Base-by-base conservation (phyloP, 23 red algal species). In the Cyanidium caldarium region DNA sequence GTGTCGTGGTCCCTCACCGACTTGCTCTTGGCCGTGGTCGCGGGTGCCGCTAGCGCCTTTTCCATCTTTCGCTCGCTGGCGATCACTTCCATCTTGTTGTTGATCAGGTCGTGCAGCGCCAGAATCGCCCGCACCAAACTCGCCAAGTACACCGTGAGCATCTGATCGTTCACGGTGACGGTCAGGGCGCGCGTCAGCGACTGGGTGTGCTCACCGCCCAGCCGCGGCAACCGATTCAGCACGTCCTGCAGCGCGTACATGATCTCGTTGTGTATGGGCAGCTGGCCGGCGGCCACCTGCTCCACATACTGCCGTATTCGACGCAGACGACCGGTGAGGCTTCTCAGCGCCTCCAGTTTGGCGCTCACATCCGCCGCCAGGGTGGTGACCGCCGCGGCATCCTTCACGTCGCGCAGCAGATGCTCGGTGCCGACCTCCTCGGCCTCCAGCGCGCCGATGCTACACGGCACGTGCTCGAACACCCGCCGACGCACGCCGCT, bases 361-460 rank as follows among this genome's bases (percentile, higher is more conserved):
- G 79, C 81, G 28, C 75, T 56, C 14, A 98, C 80, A 14, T 98
- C 92, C 46, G 81, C 77, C 33, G 92, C 80, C 0, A 98, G 80
- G 5, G 79, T 88, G 37, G 73, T 79, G 19, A 88, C 75, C 0
- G 79, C 75, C 15, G 80, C 57, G n/a, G n/a, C n/a, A 34, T 98
- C 84, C 69, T 88, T 84, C 45, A 98, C 80, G 65, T 98, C 84
- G 12, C 92, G 84, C 61, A 98, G 37, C 34, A 98, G 39, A 68
- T 98, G 92, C 0, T 84, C 92, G 16, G 87, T 84, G 29, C 92
- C 92, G 21, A 98, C 84, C 61, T 98, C 84, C 82, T 98, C 92
- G 7, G 92, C 92, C 65, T 98, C 92, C 1, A 80, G 61, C 21
- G 84, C 79, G 45, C 81, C 77, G 66, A 98, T 81, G 66, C 84